A percentile compares a stretch with the other conserved stretches of the same genome.
Conservation (phyloP, 495 filamentous ascomycete genomes). For the Neurospora sp. region DNA sequence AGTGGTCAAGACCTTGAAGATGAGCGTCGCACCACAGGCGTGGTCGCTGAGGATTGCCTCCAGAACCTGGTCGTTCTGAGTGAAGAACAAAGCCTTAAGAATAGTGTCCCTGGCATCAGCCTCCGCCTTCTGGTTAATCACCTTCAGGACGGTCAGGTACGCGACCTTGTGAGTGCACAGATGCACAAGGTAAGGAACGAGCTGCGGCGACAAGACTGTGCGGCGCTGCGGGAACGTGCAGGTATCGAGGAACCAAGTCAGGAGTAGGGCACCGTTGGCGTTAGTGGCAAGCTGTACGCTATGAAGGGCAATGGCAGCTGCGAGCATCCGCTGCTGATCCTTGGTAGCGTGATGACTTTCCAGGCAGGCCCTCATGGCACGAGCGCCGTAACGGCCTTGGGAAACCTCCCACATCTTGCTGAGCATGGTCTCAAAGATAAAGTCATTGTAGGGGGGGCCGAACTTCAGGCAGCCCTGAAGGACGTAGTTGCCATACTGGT, state of each 20-base stretch:
- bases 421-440: slow-evolving; percentile 96
- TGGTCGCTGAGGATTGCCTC: slow-evolving; percentile 89
- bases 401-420: slow-evolving; percentile 89
- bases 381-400: slow-evolving; percentile 86
- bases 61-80: slow-evolving; percentile 72
- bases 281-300: slow-evolving; percentile 96
- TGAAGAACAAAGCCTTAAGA: slow-evolving; percentile 90
- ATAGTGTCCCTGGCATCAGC: slow-evolving; percentile 87
- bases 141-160: slow-evolving; percentile 93
- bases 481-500: slow-evolving; percentile 98
- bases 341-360: slow-evolving; percentile 94
- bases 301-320: slow-evolving; percentile 87
- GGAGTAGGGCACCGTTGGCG: slow-evolving; percentile 82
- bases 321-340: slow-evolving; percentile 90
- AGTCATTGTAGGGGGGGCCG: slow-evolving; percentile 78
- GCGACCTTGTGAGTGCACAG: slow-evolving; percentile 98
- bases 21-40: slow-evolving; percentile 84
- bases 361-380: slow-evolving; percentile 93
- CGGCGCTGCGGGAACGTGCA: slow-evolving; percentile 91
- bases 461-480: slow-evolving; percentile 93
- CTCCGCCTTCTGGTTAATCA: slow-evolving; percentile 96
- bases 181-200: slow-evolving; percentile 93
- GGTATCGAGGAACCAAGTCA: slow-evolving; percentile 98
- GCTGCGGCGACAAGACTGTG: slow-evolving; percentile 81
- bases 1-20: slow-evolving; percentile 96